Base-by-base conservation (phyloP, 768 basidiomycete genomes). In the Russula lepida region DNA sequence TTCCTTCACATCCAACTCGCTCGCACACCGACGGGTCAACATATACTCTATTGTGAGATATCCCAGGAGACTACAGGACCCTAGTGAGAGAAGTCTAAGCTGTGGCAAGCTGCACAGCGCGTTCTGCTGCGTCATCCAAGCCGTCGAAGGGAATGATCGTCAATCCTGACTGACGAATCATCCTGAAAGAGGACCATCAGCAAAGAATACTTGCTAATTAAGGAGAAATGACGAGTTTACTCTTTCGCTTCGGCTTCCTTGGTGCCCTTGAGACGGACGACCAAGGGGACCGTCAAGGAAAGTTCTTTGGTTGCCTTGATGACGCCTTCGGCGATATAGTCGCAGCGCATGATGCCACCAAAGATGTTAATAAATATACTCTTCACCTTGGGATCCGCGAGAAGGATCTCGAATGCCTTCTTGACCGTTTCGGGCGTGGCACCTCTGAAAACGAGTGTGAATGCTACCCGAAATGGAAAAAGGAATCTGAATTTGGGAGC, bases 371-470 rank as follows among this genome's bases (percentile, higher is more conserved):
- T 97, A 73, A 98, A 98, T 68, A 99, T 99, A 60, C 90, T 90
- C 81, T 95, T 95, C 68, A 98, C 95, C 72, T 91, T 90, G 65
- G 86, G 84, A 70, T 98, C 94, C 49, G 83, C 75, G 25, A 95
- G 79, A 25, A 99, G 81, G 67, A 99, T 90, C 75, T 98, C 94
- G 68, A 99, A 99, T 3, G 97, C 97, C 76, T 95, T 98, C 82
- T 98, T 99, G 68, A 99, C 97, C 5, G 97, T 98, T 70, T 97
- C 92, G n/a, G 97, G 94, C 15, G 95, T 98, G 35, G 97, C 97
- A 68, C 95, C 95, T 72, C 91, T 91, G 69, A 3, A 60, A 33
- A 49, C 13, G 5, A 4, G n/a, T 56, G 23, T 48, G 12, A 28
- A 43, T 58, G 37, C 43, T 60, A 49, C 11, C n/a, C 15, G 30